phyloP scores from a whole-genome alignment of 331 rosid species.

The Pyracantha coccinea region DNA sequence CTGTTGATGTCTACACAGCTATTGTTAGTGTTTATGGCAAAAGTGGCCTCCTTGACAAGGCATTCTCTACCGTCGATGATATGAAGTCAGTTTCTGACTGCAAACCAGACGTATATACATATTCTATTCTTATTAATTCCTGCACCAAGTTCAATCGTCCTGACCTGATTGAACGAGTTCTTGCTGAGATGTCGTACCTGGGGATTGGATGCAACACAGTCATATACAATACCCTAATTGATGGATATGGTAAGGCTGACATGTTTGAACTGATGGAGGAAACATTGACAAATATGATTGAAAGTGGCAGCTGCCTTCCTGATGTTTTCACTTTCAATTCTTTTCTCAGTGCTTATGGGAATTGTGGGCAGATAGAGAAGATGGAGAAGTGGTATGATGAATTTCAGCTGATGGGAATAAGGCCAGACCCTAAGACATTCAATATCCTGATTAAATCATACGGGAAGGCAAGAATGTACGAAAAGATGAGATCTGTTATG shows the following conservation, averaged over 20 bases:
- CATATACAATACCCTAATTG: constrained; percentile 68
- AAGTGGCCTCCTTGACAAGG: constrained; percentile 60
- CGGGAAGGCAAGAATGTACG: constrained; percentile 68
- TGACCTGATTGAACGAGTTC: constrained; percentile 48
- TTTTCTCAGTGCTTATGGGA: constrained; percentile 61
- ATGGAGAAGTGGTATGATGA: constrained; percentile 95
- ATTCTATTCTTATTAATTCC: constrained; percentile 57
- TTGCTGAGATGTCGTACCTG: constrained; percentile 62
- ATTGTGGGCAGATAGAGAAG: constrained; percentile 49
- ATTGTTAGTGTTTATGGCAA: constrained; percentile 70
- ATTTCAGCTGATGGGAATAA: constrained; percentile 70
- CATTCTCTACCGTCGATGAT: constrained; percentile 59
- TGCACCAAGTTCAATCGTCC: constrained; percentile 48
- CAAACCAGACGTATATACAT: constrained; percentile 65
- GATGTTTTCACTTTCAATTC: constrained; percentile 79
- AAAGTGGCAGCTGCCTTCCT: constrained; percentile 59
- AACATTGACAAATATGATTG: constrained; percentile 64
- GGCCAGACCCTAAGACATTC: constrained; percentile 69
- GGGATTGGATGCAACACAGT: constrained; percentile 58
- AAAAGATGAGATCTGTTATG: constrained; percentile 56
- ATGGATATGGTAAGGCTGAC: constrained; percentile 69
- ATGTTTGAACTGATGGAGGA: constrained; percentile 81
- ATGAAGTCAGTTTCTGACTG: constrained; percentile 72
- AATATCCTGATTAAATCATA: constrained; percentile 74
- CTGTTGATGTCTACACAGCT: constrained; percentile 79